Percentiles rank a stretch among this genome's conserved stretches.
phyloP scores from a whole-genome alignment of 441 rosid species.

The Gossypium aridum region DNA sequence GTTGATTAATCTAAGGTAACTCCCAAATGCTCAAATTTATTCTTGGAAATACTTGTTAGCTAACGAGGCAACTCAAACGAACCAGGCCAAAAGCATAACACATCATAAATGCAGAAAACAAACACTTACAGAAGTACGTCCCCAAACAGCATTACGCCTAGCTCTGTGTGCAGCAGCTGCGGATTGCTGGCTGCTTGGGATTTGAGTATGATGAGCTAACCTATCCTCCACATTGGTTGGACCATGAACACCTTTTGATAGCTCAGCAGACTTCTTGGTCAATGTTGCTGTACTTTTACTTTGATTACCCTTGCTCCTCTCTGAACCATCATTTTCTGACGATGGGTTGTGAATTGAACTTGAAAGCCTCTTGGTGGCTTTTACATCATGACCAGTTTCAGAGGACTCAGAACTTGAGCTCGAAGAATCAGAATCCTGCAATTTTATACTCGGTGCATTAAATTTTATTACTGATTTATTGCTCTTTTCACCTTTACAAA shows the following conservation, averaged over 20 bases:
- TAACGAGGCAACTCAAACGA: slow-evolving; percentile 9
- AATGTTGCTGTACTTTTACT: slow-evolving; percentile 16
- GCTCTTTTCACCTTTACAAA: no score
- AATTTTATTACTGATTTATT: background rate
- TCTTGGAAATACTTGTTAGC: background rate
- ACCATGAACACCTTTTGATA: slow-evolving; percentile 15
- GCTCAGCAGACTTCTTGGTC: slow-evolving; percentile 27
- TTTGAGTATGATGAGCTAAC: slow-evolving; percentile 21
- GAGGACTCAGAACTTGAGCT: slow-evolving; percentile 34
- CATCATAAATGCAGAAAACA: slow-evolving; percentile 9
- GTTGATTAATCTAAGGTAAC: background rate
- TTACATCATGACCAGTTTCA: slow-evolving; percentile 26
- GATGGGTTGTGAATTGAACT: slow-evolving; percentile 28
- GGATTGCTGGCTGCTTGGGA: slow-evolving; percentile 30
- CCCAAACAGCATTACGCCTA: slow-evolving; percentile 38
- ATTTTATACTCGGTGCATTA: background rate
- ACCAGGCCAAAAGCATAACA: slow-evolving; percentile 9
- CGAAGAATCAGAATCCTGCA: slow-evolving; percentile 44
- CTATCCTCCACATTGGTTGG: slow-evolving; percentile 22
- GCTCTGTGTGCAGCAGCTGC: slow-evolving; percentile 22
- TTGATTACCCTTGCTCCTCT: slow-evolving; percentile 27
- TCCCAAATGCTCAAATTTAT: slow-evolving; percentile 6
- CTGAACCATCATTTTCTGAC: slow-evolving; percentile 22
- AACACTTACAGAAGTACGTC: slow-evolving; percentile 72
- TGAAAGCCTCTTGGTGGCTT: slow-evolving; percentile 29